Conservation (phyloP, 2,329 filamentous ascomycete species). For the Trichoderma sp. region DNA sequence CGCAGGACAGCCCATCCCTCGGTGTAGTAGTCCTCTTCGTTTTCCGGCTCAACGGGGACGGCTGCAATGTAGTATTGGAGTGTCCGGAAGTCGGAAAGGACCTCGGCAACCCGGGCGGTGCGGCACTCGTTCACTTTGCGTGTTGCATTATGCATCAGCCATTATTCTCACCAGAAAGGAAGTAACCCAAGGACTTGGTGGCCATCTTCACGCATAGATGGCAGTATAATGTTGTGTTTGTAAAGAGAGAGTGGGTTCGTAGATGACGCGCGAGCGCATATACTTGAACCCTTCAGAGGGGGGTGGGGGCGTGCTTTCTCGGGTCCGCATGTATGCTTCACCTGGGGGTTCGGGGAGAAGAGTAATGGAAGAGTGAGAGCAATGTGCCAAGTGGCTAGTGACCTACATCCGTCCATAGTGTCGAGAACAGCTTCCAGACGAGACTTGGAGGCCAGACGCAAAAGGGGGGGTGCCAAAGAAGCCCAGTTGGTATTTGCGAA, state of each 20-base stretch:
- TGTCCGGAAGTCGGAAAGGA: conserved; percentile 63
- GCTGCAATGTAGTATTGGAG: conserved; percentile 65
- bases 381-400: conserved; percentile 10
- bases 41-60: conserved; percentile 55
- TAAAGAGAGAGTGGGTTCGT: conserved; percentile 7
- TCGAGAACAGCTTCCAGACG: conserved; percentile 7
- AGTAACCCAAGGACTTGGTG: neutral
- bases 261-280: conserved; percentile 6
- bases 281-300: neutral
- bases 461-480: conserved; percentile 7
- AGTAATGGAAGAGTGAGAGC: conserved; percentile 7
- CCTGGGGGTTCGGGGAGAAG: neutral
- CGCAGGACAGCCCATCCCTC: conserved; percentile 65
- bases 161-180: neutral
- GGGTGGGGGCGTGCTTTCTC: neutral
- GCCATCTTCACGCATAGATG: conserved; percentile 5
- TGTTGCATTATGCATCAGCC: conserved; percentile 12
- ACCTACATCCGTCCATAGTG: conserved; percentile 36
- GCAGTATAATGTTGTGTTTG: neutral
- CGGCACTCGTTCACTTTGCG: conserved; percentile 61
- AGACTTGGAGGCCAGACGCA: conserved; percentile 19
- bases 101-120: conserved; percentile 61
- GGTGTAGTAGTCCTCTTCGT: conserved; percentile 63
- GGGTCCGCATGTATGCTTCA: conserved; percentile 8
- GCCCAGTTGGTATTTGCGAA: conserved; percentile 10